Conservation (phyloP, 2,329 filamentous ascomycete genomes). For the Cladophialophora bantiana region DNA sequence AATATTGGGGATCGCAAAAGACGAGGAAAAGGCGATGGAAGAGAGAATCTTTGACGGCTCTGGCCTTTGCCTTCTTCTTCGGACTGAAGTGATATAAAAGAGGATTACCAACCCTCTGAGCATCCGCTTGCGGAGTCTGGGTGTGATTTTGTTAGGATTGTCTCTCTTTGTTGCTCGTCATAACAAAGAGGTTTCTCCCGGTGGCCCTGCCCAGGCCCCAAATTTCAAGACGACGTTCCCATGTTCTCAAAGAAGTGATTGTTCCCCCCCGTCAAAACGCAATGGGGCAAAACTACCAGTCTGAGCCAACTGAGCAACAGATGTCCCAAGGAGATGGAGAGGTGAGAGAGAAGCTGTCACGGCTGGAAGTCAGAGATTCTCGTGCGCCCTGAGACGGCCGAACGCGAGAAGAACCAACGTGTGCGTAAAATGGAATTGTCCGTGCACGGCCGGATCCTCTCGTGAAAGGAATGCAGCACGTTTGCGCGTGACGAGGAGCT, state of each 20-base stretch:
- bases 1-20: background rate
- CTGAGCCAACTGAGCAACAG: background rate
- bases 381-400: background rate
- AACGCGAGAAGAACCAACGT: background rate
- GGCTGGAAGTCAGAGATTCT: background rate
- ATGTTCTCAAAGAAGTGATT: background rate
- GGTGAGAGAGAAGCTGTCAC: background rate
- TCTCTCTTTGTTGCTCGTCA: background rate
- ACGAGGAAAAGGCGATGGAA: background rate
- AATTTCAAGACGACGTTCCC: background rate
- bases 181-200: conserved; percentile 1
- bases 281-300: background rate
- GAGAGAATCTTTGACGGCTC: background rate
- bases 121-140: background rate
- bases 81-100: background rate
- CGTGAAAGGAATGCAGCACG: background rate
- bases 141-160: background rate
- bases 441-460: background rate
- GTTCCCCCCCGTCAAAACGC: background rate
- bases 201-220: background rate
- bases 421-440: background rate
- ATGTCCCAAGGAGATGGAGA: background rate
- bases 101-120: background rate
- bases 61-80: background rate
- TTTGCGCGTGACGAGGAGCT: background rate